Percentiles rank a stretch among this genome's conserved stretches.
Conservation (phyloP, 192 early-diverging fungal genomes). For the Paraglomus occultum region DNA sequence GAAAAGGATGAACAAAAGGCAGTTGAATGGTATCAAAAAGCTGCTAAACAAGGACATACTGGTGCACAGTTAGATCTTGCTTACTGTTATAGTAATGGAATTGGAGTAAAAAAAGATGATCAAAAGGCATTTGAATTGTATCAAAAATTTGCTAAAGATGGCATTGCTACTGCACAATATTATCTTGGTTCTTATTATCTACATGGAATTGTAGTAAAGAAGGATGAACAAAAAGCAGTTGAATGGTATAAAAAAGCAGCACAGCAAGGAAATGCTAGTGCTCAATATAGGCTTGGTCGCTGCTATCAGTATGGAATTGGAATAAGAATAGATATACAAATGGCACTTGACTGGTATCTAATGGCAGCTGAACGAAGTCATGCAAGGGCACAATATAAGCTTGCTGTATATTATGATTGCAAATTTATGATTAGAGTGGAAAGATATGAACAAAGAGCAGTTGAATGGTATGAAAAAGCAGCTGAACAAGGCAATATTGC, state of each 20-base stretch:
- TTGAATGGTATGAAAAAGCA: slow-evolving; percentile 49
- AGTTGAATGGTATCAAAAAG: slow-evolving; percentile 34
- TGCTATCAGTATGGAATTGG: slow-evolving; percentile 59
- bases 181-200: slow-evolving; percentile 64
- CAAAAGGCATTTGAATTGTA: slow-evolving; percentile 51
- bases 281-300: too few species aligned
- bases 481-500: slow-evolving; percentile 43
- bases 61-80: slow-evolving; percentile 20
- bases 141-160: slow-evolving; percentile 18
- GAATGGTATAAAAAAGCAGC: slow-evolving; percentile 55
- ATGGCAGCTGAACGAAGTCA: too few species aligned
- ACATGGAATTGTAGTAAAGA: slow-evolving; percentile 44
- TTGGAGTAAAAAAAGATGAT: slow-evolving; percentile 39
- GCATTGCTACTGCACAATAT: slow-evolving; percentile 51
- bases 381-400: not conserved
- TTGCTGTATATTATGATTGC: slow-evolving; percentile 47
- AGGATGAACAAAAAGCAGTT: slow-evolving; percentile 37
- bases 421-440: slow-evolving; percentile 43
- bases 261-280: slow-evolving; percentile 39
- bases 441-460: slow-evolving; percentile 36
- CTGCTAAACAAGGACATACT: not conserved
- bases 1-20: slow-evolving; percentile 40
- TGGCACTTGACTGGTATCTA: too few species aligned
- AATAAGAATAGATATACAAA: slow-evolving; percentile 54
- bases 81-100: slow-evolving; percentile 45